Base-by-base conservation (phyloP, 306 rosid species). In the Rubus parviflorus region DNA sequence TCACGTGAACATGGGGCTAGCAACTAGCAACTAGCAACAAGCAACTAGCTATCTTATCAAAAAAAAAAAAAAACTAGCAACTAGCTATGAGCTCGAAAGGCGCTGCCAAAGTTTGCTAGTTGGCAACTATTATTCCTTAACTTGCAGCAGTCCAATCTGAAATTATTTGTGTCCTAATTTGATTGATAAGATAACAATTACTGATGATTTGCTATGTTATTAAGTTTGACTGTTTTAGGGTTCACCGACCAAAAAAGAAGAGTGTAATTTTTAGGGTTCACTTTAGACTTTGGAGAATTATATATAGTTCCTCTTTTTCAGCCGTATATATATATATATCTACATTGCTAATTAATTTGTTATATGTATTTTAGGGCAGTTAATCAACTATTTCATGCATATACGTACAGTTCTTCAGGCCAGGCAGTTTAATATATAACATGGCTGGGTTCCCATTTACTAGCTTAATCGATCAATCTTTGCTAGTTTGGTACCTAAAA, bases 1-100 rank as follows among this genome's bases (percentile, higher is more conserved):
- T 89, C 97, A 92, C 95, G 97, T 92, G 97, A 92, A 89, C 80
- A 86, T 85, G 87, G 92, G 92, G 86, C 86, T 78, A 70, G 17
- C 80, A 19, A 65, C 46, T 42, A 42, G 46, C 46, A 42, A 7
- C 35, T 30, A 30, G 35, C 35, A 42, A 7, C 35, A 1, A 30
- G 35, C 35, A 30, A 30, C 35, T 30, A 30, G 35, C 35, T 30
- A 30, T 30, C 35, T 30, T 30, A 0, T 30, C 35, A 30, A 30
- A 30, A 30, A 30, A 30, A 30, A 30, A 30, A 30, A 30, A 30
- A 30, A 30, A 30, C 86, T 38, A 48, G 69, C 77, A 48, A 64
- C 74, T 60, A 68, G 68, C 68, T 35, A 40, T 1, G 49, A 43
- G 74, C 56, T 70, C 76, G 60, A 79, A 91, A 72, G 84, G 83